These are phyloP conservation scores for Fusarium sulawesiense DNA, from an alignment of 2,329 filamentous ascomycete genomes.

Conservation along the genomic window DNA sequence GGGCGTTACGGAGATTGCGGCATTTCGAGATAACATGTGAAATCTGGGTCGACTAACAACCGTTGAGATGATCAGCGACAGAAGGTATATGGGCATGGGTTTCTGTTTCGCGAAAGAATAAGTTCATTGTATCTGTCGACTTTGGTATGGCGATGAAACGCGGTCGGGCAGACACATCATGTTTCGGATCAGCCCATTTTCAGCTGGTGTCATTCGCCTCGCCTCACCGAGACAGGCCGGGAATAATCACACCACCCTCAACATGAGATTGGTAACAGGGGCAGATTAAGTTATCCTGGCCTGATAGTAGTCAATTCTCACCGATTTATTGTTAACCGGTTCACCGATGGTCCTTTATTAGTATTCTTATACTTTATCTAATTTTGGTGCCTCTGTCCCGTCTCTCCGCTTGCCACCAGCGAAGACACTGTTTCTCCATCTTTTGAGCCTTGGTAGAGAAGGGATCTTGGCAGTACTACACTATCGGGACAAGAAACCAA, in stretches of 20 bases:
- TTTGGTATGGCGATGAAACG: not conserved
- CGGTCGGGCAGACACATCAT: not conserved
- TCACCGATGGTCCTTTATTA: too few relatives aligned
- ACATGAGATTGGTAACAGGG: not conserved
- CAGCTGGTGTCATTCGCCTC: not conserved
- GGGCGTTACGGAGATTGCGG: not conserved
- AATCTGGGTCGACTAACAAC: not conserved
- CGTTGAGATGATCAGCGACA: not conserved
- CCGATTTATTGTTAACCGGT: too few relatives aligned
- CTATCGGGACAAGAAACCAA: not conserved
- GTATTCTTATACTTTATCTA: too few relatives aligned
- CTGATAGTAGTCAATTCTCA: too few relatives aligned
- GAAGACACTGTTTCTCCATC: too few relatives aligned
- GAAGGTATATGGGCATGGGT: too few relatives aligned
- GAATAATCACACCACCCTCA: not conserved
- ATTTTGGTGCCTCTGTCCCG: too few relatives aligned
- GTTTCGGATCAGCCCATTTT: not conserved
- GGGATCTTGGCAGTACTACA: not conserved
- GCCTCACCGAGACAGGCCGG: not conserved
- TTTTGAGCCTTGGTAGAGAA: not conserved
- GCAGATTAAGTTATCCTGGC: not conserved
- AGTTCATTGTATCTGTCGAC: not conserved
- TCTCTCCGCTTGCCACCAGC: too few relatives aligned
- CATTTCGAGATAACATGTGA: not conserved
- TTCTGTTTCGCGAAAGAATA: fast-evolving